phyloP scores from a whole-genome alignment of 768 basidiomycete genomes.

The Trametes cinnabarina region DNA sequence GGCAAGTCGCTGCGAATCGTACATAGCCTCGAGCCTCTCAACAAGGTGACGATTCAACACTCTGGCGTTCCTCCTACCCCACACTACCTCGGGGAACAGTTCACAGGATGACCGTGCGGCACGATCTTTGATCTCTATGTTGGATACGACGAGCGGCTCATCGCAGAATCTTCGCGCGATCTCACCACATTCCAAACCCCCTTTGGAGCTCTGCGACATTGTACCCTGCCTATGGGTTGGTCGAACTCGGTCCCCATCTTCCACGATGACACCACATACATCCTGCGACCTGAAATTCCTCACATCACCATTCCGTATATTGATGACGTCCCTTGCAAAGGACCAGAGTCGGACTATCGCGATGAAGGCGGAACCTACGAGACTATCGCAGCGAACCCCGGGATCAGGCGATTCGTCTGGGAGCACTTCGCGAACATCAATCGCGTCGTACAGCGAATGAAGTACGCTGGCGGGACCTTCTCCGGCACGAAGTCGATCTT shows the following conservation, averaged over 20 bases:
- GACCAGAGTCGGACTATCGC: neutral
- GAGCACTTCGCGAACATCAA: too few relatives aligned
- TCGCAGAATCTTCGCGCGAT: slow-evolving; percentile 9
- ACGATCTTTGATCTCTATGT: slow-evolving; percentile 15
- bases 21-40: too few relatives aligned
- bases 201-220: slow-evolving; percentile 6
- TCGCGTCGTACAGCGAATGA: too few relatives aligned
- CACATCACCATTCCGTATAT: too few relatives aligned
- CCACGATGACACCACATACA: slow-evolving; percentile 13
- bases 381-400: neutral
- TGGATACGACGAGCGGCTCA: slow-evolving; percentile 10
- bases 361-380: neutral
- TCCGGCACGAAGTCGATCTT: too few relatives aligned
- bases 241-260: too few relatives aligned
- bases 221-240: neutral
- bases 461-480: too few relatives aligned
- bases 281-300: slow-evolving; percentile 1
- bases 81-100: too few relatives aligned
- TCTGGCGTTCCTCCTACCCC: too few relatives aligned
- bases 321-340: neutral
- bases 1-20: too few relatives aligned
- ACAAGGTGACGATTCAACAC: too few relatives aligned
- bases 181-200: slow-evolving; percentile 16
- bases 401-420: too few relatives aligned
- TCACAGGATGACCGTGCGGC: slow-evolving; percentile 20